Evolutionary conservation across 2,329 filamentous ascomycete genomes (phyloP).

Genomic region (Periconia macrospinosa): DNA sequence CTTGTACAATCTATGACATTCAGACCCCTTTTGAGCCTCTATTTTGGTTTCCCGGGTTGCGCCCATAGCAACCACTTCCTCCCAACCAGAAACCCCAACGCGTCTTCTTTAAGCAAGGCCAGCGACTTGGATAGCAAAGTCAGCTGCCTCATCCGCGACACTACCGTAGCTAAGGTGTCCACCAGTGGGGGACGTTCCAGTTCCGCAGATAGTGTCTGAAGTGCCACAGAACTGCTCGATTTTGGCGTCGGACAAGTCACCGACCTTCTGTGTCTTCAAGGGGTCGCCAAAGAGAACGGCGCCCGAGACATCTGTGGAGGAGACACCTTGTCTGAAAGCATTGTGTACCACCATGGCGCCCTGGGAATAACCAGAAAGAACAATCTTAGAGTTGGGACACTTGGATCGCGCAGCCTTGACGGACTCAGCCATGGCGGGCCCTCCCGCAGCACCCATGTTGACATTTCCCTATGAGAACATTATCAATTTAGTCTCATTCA

Average conservation of each 20-base stretch:
- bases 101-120: constrained; percentile 20
- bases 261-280: constrained; percentile 27
- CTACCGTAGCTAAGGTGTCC: constrained; percentile 34
- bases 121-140: constrained; percentile 27
- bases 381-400: constrained; percentile 35
- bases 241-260: constrained; percentile 19
- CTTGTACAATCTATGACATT: too few species aligned
- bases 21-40: too few species aligned
- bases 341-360: constrained; percentile 39
- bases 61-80: too few species aligned
- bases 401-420: constrained; percentile 27
- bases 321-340: constrained; percentile 26
- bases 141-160: constrained; percentile 28
- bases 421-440: constrained; percentile 26
- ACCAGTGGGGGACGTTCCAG: constrained; percentile 26
- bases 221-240: constrained; percentile 33
- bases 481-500: constrained; percentile 3
- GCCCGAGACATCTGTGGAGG: constrained; percentile 24
- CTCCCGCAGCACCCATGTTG: constrained; percentile 27
- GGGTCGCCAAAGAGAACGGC: constrained; percentile 35
- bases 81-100: too few species aligned
- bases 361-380: constrained; percentile 38
- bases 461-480: constrained; percentile 23
- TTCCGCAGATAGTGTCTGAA: constrained; percentile 26
- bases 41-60: too few species aligned